Evolutionary conservation across 768 basidiomycete species (phyloP).

Genomic region (Auriscalpium orientale): DNA sequence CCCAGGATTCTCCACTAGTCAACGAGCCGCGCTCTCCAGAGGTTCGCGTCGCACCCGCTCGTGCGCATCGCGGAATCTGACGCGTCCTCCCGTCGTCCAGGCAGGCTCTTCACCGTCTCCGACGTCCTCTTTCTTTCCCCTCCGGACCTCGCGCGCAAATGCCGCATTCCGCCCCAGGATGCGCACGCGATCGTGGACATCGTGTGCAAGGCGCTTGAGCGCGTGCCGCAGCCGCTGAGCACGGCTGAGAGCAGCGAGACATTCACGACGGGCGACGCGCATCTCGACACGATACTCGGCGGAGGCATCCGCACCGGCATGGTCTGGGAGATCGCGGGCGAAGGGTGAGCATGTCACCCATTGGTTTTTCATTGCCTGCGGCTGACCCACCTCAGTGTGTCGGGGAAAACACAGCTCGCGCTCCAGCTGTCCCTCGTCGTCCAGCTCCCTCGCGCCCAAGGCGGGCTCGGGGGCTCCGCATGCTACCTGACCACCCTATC

Average conservation of each 20-base stretch:
- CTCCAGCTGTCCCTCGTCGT: slow-evolving; percentile 76
- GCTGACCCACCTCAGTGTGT: slow-evolving; percentile 46
- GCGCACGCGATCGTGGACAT: slow-evolving; percentile 42
- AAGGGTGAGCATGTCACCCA: slow-evolving; percentile 53
- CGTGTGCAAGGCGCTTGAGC: slow-evolving; percentile 38
- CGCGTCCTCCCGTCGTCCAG: slow-evolving; percentile 23
- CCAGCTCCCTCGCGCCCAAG: slow-evolving; percentile 53
- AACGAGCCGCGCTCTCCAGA: not conserved
- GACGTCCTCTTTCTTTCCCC: slow-evolving; percentile 45
- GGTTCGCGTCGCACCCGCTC: not conserved
- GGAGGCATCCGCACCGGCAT: slow-evolving; percentile 76
- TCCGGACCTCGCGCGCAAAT: slow-evolving; percentile 48
- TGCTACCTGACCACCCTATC: slow-evolving; percentile 77
- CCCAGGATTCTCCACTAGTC: not conserved
- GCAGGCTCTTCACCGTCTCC: slow-evolving; percentile 36
- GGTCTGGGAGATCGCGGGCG: slow-evolving; percentile 84
- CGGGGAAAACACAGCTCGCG: slow-evolving; percentile 91
- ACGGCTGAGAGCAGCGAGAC: slow-evolving; percentile 35
- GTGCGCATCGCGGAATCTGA: too few species aligned
- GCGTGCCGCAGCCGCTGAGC: slow-evolving; percentile 34
- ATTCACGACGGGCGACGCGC: slow-evolving; percentile 68
- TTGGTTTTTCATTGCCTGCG: not conserved
- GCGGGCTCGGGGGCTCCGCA: slow-evolving; percentile 57
- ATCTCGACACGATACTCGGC: slow-evolving; percentile 62
- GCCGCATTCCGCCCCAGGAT: slow-evolving; percentile 43